phyloP scores from a whole-genome alignment of 2,329 filamentous ascomycete species.

The Penicillium freii region DNA sequence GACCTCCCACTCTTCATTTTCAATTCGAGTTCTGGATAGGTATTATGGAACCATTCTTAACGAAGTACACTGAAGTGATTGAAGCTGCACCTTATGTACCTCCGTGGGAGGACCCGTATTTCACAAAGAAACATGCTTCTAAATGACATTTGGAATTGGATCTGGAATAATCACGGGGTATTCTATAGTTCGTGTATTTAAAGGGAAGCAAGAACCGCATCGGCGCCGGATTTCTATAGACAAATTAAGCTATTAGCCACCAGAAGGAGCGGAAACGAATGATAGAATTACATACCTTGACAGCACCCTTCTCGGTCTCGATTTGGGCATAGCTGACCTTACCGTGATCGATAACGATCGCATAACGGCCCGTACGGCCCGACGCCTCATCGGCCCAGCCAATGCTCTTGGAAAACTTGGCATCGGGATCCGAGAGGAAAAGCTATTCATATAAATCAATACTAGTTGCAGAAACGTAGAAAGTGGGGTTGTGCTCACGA shows the following conservation, averaged over 20 bases:
- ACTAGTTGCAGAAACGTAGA: not conserved
- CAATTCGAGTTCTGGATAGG: not conserved
- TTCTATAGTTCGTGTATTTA: conserved; percentile 11
- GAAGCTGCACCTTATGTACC: not conserved
- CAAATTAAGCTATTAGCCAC: not conserved
- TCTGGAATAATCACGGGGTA: not conserved
- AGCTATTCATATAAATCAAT: conserved; percentile 46
- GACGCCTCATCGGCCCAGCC: conserved; percentile 61
- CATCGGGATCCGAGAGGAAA: conserved; percentile 70
- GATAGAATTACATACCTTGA: conserved; percentile 28
- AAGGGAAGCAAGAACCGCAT: conserved; percentile 35
- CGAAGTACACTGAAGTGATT: not conserved
- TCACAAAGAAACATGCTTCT: not conserved
- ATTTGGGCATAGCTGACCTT: conserved; percentile 76
- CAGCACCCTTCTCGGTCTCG: conserved; percentile 52
- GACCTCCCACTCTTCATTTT: not conserved
- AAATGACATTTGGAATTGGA: not conserved
- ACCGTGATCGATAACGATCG: conserved; percentile 76
- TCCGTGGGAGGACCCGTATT: not conserved
- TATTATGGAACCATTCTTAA: not conserved
- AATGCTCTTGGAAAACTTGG: conserved; percentile 70
- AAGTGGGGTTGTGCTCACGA: conserved; percentile 42
- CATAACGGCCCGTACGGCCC: conserved; percentile 73
- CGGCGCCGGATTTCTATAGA: conserved; percentile 33
- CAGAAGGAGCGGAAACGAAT: not conserved